Base-by-base conservation (phyloP, 106 monocot species). In the Ottelia alismoides region DNA sequence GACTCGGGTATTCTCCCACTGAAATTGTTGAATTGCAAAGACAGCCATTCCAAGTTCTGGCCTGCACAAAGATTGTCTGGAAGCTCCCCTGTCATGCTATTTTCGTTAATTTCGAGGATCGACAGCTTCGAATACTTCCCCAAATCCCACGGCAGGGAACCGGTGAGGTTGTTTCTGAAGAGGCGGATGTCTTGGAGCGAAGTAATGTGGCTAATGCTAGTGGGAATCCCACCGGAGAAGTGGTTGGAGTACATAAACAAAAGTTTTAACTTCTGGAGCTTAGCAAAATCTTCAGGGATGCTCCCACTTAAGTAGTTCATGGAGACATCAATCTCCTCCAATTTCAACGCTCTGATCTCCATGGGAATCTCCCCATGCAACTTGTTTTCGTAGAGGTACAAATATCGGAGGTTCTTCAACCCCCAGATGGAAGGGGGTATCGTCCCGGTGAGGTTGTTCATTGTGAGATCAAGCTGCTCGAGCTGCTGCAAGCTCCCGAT, bases 31-130 rank as follows among this genome's bases (percentile, higher is more conserved):
- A 71, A 25, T 28, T 25, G n/a, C n/a, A n/a, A n/a, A 71, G 2
- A 67, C 71, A 1, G 67, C 47, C 1, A 80, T 1, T 2, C 35
- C 44, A 1, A 30, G 16, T 7, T 49, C 47, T 58, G 45, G 18
- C 51, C 43, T 0, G 70, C 57, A 46, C 83, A 83, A 14, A 83
- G 55, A 26, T 57, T 20, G 43, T 66, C 49, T 51, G 80, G 84
- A 1, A 90, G 30, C 47, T 58, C 43, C 28, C 89, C 84, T 51
- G 80, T 65, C 31, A 90, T 11, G 31, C 9, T 28, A 47, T 90
- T 90, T 16, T 72, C 26, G 27, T 10, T 12, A 20, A 80, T 68
- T 24, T 89, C 89, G 21, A 89, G 7, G 26, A 74, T 69, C 61
- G 5, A 3, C 20, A 70, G 70, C 11, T 19, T 21, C 0, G 70